Evolutionary conservation across 2,329 filamentous ascomycete species (phyloP).

Genomic region (Ceratocystis albifundus): DNA sequence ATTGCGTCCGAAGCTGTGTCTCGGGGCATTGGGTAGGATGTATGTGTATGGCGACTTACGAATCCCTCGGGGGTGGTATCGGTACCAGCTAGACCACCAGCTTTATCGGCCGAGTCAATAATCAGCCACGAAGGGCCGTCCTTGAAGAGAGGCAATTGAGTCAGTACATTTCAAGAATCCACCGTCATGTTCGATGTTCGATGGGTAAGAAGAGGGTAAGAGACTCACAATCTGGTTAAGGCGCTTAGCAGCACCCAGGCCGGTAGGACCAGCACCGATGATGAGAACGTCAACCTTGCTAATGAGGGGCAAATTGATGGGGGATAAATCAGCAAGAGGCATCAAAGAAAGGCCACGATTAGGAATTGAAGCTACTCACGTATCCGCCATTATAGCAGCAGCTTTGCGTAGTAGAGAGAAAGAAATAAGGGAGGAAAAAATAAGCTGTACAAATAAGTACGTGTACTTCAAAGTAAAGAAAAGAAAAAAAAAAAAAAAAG

Average conservation of each 20-base stretch:
- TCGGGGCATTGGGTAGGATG: neutral
- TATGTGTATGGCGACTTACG: slow-evolving; percentile 50
- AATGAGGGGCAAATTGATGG: neutral
- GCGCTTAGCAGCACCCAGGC: slow-evolving; percentile 94
- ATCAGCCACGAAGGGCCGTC: slow-evolving; percentile 92
- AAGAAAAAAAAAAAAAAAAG: too few species aligned
- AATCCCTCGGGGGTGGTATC: slow-evolving; percentile 94
- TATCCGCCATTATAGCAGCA: slow-evolving; percentile 28
- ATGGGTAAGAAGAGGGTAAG: neutral
- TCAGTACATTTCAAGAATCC: slow-evolving; percentile 25
- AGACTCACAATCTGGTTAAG: slow-evolving; percentile 80
- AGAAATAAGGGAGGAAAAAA: neutral
- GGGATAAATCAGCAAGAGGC: slow-evolving; percentile 1
- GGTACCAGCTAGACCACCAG: slow-evolving; percentile 90
- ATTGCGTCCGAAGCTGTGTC: neutral
- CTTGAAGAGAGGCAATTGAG: slow-evolving; percentile 36
- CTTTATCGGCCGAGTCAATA: slow-evolving; percentile 79
- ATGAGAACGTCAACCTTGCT: slow-evolving; percentile 60
- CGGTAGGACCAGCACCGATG: slow-evolving; percentile 94
- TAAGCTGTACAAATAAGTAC: too few species aligned
- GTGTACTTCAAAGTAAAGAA: too few species aligned
- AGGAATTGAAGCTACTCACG: slow-evolving; percentile 24
- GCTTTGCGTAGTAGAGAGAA: slow-evolving; percentile 20
- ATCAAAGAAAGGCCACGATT: neutral
- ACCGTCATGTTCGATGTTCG: slow-evolving; percentile 21